These are phyloP conservation scores for Coccomyxa sp. DNA, from an alignment of 139 green algal species.

Conservation along the genomic window DNA sequence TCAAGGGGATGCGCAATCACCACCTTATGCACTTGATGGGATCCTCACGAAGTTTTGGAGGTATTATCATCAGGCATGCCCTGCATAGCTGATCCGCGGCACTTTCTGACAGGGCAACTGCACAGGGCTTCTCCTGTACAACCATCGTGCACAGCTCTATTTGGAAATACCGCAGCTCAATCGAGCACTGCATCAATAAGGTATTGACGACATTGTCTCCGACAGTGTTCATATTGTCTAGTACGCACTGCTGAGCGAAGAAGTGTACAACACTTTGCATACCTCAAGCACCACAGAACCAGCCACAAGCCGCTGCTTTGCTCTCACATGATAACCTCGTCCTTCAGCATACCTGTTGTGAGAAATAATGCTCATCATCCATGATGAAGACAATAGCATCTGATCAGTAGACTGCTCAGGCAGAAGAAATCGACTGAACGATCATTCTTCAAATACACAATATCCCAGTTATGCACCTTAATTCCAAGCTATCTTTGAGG, in stretches of 20 bases:
- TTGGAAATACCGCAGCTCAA: background rate
- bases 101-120: background rate
- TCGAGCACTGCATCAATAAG: background rate
- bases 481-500: background rate
- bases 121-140: background rate
- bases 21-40: background rate
- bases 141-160: background rate
- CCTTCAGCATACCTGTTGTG: background rate
- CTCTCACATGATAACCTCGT: background rate
- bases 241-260: too few relatives aligned
- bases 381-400: too few relatives aligned
- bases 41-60: background rate
- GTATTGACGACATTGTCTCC: too few relatives aligned
- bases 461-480: background rate
- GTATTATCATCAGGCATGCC: background rate
- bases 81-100: background rate
- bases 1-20: too few relatives aligned
- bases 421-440: too few relatives aligned
- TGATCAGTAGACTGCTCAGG: too few relatives aligned
- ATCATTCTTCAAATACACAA: too few relatives aligned
- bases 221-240: too few relatives aligned
- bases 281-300: background rate
- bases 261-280: background rate
- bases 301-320: background rate
- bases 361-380: too few relatives aligned